These are phyloP conservation scores for Globisporangium cylindrosporum DNA, from an alignment of 352 stramenopile species.

Conservation along the genomic window DNA sequence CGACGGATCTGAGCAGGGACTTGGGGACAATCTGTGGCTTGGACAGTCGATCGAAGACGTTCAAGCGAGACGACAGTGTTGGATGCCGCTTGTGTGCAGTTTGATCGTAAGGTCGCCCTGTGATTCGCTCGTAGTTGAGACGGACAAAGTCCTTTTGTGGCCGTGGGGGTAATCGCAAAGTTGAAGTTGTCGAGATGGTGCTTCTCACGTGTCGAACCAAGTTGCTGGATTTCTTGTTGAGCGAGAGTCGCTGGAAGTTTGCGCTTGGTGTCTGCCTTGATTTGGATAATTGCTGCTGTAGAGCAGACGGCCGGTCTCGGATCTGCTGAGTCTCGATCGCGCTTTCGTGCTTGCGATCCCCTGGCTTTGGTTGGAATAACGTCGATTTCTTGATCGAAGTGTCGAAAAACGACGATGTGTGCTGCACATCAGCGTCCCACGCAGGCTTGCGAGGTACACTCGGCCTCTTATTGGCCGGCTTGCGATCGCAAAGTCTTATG, in stretches of 20 bases:
- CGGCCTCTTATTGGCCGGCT: neutral
- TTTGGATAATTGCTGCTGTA: neutral
- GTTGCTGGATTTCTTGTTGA: conserved; percentile 11
- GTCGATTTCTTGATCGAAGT: conserved; percentile 44
- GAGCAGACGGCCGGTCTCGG: neutral
- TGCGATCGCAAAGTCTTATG: neutral
- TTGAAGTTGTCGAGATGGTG: conserved; percentile 1
- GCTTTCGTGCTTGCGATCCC: conserved; percentile 35
- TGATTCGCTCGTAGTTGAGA: conserved; percentile 52
- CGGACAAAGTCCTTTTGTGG: conserved; percentile 51
- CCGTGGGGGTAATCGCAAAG: conserved; percentile 15
- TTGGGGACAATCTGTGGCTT: conserved; percentile 22
- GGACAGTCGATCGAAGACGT: conserved; percentile 48
- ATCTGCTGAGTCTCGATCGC: conserved; percentile 15
- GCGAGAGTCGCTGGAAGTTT: conserved; percentile 8
- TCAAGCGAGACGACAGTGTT: neutral
- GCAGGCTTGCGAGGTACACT: conserved; percentile 24
- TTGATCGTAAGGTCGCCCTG: conserved; percentile 27
- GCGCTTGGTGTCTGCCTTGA: conserved; percentile 14
- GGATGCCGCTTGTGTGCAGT: neutral
- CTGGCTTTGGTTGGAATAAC: conserved; percentile 46
- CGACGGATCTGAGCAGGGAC: conserved; percentile 12
- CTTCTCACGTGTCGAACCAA: conserved; percentile 1
- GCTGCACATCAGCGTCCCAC: conserved; percentile 45
- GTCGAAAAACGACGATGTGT: conserved; percentile 40